Evolutionary conservation across 805 yeast genomes (phyloP), one percentile per base, ranked within the genome.

Genomic region (Nakazawaea pomicola): DNA sequence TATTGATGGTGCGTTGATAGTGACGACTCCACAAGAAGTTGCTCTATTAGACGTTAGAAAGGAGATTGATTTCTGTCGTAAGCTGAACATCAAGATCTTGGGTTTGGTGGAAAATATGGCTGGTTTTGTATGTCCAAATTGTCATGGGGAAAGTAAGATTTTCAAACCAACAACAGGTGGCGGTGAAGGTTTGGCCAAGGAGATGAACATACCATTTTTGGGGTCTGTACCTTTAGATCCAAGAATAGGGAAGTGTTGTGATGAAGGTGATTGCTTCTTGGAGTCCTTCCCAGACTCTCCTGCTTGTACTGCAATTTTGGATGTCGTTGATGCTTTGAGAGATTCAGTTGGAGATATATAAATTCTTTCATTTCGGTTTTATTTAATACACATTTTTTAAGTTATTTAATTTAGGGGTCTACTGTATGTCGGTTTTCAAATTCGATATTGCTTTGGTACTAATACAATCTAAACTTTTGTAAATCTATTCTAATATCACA

Each of bases 81-180:
- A 93, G 60, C 98, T 98, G 2, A 81, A 80, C 2, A 89, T 93
- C 46, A 81, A 74, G 45, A 74, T 93, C 3, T 60, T 93, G 33
- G 99, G 99, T 0, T 62, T 93, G 11, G 97, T 93, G 15, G 99
- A 93, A 58, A 93, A 93, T 60, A 93, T 93, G 99, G 78, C 96
- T 7, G 99, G 99, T 2, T 93, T 93, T 64, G 98, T 93, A 12
- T 93, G 99, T 59, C 99, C 99, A 4, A 78, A 71, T 54, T 93
- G 99, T 62, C 77, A 85, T 47, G 93, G 93, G 7, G 86, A 90
- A 61, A 85, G 95, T 0, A 78, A 81, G 54, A 90, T 93, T 4
- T 93, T 93, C 63, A 81, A 83, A 46, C 87, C 99, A 12, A 93
- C 99, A 1, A 93, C 99, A 0, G 99, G 99, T 12, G 99, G 99